Conservation (phyloP, 305 asterid genomes). For the Fraxinus velutina region DNA sequence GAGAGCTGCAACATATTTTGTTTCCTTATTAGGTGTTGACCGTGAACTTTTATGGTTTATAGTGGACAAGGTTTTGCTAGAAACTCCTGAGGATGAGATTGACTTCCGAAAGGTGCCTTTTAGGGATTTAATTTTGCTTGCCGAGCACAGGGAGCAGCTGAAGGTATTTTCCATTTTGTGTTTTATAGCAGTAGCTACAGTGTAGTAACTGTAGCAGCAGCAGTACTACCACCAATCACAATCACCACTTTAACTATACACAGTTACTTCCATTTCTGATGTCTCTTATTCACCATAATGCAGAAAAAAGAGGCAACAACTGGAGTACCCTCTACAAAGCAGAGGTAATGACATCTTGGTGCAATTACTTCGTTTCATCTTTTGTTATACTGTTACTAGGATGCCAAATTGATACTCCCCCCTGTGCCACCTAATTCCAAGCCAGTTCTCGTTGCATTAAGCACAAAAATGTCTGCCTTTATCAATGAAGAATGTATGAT, state of each 20-base stretch:
- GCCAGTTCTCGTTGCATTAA: background rate
- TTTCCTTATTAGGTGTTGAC: constrained; percentile 23
- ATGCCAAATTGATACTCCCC: constrained; percentile 4
- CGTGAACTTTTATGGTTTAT: constrained; percentile 17
- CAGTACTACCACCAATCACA: background rate
- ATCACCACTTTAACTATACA: background rate
- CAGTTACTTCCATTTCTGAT: background rate
- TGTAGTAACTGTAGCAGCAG: background rate
- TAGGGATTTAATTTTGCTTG: constrained; percentile 73
- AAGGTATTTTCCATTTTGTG: constrained; percentile 37
- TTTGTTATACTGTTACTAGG: background rate
- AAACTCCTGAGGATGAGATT: constrained; percentile 74
- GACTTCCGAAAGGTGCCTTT: constrained; percentile 58
- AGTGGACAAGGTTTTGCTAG: constrained; percentile 71
- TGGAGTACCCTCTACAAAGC: constrained; percentile 30
- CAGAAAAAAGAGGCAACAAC: constrained; percentile 55
- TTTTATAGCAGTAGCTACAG: background rate
- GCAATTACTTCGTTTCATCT: background rate
- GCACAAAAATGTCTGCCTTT: background rate
- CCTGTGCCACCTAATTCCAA: background rate
- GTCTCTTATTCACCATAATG: constrained; percentile 21
- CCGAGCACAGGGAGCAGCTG: constrained; percentile 71
- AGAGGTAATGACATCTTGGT: constrained; percentile 30
- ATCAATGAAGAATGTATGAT: background rate
- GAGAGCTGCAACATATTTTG: constrained; percentile 3